Percentiles rank a stretch among this genome's conserved stretches.
Conservation (phyloP, 192 early-diverging fungal species). For the Oehlia diaphana region DNA sequence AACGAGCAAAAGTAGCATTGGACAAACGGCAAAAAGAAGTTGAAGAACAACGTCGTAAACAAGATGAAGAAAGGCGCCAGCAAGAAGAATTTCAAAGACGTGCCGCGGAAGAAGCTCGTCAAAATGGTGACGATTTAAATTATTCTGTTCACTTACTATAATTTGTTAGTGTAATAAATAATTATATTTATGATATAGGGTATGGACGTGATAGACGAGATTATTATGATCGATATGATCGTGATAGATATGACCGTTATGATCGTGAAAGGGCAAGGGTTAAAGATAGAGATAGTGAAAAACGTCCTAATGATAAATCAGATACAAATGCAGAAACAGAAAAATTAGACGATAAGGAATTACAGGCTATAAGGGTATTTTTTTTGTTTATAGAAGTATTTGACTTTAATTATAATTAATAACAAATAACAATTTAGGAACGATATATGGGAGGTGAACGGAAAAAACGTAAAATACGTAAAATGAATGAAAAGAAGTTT, state of each 20-base stretch:
- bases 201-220: constrained; percentile 27
- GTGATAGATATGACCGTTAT: constrained; percentile 33
- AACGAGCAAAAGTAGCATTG: constrained; percentile 84
- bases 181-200: background rate
- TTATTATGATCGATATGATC: constrained; percentile 34
- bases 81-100: constrained; percentile 55
- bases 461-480: constrained; percentile 71
- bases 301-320: constrained; percentile 1
- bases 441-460: constrained; percentile 86
- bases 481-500: constrained; percentile 92
- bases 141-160: background rate
- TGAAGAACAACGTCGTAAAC: constrained; percentile 59
- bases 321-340: background rate
- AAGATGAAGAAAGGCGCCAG: constrained; percentile 65
- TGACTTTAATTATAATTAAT: background rate
- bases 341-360: constrained; percentile 26
- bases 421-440: constrained; percentile 38
- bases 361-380: constrained; percentile 19
- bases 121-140: constrained; percentile 30
- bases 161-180: background rate
- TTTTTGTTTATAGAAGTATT: background rate
- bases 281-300: constrained; percentile 14
- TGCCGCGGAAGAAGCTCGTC: constrained; percentile 47
- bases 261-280: constrained; percentile 26
- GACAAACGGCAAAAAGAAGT: constrained; percentile 82